These are phyloP conservation scores for Tylopilus orsonianus DNA, from an alignment of 1,284 basidiomycete genomes.

Conservation along the genomic window DNA sequence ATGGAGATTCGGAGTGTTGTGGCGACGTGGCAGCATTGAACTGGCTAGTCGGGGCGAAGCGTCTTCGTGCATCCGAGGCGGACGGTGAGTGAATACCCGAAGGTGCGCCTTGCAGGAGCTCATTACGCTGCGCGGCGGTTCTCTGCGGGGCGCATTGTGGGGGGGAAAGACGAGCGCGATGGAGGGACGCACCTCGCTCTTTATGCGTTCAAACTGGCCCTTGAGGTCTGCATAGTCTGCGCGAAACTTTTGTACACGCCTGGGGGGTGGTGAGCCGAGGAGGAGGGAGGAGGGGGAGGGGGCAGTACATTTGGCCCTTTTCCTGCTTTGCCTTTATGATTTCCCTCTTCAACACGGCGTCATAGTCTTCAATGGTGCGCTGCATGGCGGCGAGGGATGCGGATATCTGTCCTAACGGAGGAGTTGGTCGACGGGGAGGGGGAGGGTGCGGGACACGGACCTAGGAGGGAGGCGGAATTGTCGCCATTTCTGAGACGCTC, in stretches of 20 bases:
- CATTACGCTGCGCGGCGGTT: slow-evolving; percentile 55
- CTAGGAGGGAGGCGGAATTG: slow-evolving; percentile 75
- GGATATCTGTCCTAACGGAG: slow-evolving; percentile 85
- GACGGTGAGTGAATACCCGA: slow-evolving; percentile 46
- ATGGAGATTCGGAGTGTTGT: slow-evolving; percentile 70
- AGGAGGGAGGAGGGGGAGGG: slow-evolving; percentile 5
- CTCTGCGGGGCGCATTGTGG: slow-evolving; percentile 40
- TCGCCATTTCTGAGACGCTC: slow-evolving; percentile 80
- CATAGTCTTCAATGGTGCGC: slow-evolving; percentile 92
- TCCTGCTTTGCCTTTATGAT: slow-evolving; percentile 93
- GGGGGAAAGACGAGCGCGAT: neutral
- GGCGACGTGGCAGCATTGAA: slow-evolving; percentile 31
- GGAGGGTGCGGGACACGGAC: slow-evolving; percentile 41
- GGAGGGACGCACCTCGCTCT: slow-evolving; percentile 43
- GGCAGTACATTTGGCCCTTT: slow-evolving; percentile 82
- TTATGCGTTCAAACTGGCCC: slow-evolving; percentile 68
- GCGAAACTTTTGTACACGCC: slow-evolving; percentile 83
- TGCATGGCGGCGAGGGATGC: slow-evolving; percentile 91
- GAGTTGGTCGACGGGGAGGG: slow-evolving; percentile 9
- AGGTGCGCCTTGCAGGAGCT: slow-evolving; percentile 54
- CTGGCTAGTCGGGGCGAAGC: slow-evolving; percentile 48
- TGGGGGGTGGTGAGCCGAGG: slow-evolving; percentile 30
- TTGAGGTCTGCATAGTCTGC: slow-evolving; percentile 72
- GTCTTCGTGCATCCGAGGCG: slow-evolving; percentile 54
- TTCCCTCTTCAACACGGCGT: slow-evolving; percentile 92